phyloP scores from a whole-genome alignment of 441 rosid species.

The Pelargonium myrrhifolium region DNA sequence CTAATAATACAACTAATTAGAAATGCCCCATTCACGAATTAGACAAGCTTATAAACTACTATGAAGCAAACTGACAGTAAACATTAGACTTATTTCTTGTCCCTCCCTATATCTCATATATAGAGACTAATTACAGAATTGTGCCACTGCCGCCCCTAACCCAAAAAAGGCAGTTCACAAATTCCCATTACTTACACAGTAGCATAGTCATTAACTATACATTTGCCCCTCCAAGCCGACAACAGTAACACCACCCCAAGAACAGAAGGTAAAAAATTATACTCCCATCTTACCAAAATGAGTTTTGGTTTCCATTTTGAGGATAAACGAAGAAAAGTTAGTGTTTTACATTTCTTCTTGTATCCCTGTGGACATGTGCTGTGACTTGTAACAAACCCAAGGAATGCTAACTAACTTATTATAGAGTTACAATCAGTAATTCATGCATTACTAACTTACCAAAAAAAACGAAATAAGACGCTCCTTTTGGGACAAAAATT shows the following conservation, averaged over 20 bases:
- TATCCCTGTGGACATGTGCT: no score
- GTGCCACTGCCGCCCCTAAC: not conserved
- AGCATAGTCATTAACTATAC: not conserved
- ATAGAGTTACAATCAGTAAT: no score
- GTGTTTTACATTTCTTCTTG: no score
- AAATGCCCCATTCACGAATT: not conserved
- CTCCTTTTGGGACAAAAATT: no score
- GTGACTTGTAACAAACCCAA: no score
- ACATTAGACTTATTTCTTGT: not conserved
- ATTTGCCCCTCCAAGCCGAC: not conserved
- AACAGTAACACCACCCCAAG: no score
- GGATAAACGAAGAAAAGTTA: no score
- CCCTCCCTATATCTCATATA: not conserved
- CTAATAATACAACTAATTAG: not conserved
- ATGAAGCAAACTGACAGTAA: not conserved
- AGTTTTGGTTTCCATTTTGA: no score
- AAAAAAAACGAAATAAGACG: no score
- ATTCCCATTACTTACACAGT: not conserved
- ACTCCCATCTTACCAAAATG: not conserved
- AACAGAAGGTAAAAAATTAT: no score
- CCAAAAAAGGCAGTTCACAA: not conserved
- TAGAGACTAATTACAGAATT: not conserved
- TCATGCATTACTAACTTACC: no score
- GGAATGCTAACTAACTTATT: no score
- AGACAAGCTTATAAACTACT: not conserved